Conservation (phyloP, 2,329 filamentous ascomycete species). For the Lasiodiplodia citricola region DNA sequence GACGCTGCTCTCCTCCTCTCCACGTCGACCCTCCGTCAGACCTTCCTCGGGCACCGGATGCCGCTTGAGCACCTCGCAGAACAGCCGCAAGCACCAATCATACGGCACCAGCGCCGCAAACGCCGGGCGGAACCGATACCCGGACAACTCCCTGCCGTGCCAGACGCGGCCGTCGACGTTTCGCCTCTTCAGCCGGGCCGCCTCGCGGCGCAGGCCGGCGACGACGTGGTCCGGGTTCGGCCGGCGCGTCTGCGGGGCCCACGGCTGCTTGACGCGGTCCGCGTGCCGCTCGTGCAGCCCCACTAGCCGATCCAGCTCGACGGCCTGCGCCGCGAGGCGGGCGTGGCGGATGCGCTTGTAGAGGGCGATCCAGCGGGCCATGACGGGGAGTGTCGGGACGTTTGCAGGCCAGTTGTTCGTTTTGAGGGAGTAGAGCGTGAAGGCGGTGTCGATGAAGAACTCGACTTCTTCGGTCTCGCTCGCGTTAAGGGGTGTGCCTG, state of each 20-base stretch:
- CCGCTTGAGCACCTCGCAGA: background rate
- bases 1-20: background rate
- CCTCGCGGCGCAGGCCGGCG: background rate
- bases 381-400: too few relatives aligned
- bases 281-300: background rate
- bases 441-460: too few relatives aligned
- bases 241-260: background rate
- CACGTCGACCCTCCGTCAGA: too few relatives aligned
- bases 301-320: background rate
- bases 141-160: background rate
- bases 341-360: background rate
- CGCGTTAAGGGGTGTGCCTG: too few relatives aligned
- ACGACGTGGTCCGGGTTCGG: background rate
- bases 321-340: background rate
- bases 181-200: too few relatives aligned
- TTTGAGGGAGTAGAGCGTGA: too few relatives aligned
- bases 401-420: too few relatives aligned
- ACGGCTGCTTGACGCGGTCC: background rate
- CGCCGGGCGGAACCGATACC: background rate
- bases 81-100: background rate
- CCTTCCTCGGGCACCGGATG: background rate
- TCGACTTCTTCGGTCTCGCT: too few relatives aligned
- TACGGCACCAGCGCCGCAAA: background rate
- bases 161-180: background rate
- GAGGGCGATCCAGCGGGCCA: background rate